Evolutionary conservation across 495 filamentous ascomycete species (phyloP).

Genomic region (Amphirosellinia nigrospora): DNA sequence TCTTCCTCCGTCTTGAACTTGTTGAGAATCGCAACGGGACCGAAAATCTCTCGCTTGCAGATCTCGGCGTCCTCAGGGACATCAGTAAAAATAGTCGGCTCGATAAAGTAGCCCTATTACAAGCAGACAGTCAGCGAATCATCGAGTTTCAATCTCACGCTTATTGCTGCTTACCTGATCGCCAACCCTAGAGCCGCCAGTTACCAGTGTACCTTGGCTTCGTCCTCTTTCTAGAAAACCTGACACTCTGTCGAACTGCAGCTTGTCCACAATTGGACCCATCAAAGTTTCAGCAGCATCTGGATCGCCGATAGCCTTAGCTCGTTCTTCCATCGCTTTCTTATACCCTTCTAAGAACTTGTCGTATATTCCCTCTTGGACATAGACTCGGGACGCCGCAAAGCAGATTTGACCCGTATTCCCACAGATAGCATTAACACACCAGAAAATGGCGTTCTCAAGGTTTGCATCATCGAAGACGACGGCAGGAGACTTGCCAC

Average conservation of each 20-base stretch:
- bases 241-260: slow-evolving; percentile 65
- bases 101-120: slow-evolving; percentile 49
- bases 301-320: slow-evolving; percentile 61
- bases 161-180: slow-evolving; percentile 46
- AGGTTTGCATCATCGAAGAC: slow-evolving; percentile 71
- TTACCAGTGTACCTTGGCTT: slow-evolving; percentile 64
- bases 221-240: slow-evolving; percentile 67
- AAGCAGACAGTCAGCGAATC: slow-evolving; percentile 14
- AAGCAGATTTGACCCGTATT: slow-evolving; percentile 63
- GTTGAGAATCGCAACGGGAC: slow-evolving; percentile 55
- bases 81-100: slow-evolving; percentile 57
- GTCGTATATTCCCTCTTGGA: slow-evolving; percentile 62
- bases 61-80: slow-evolving; percentile 50
- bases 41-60: slow-evolving; percentile 60
- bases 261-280: slow-evolving; percentile 71
- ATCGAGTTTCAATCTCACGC: neutral
- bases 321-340: slow-evolving; percentile 35
- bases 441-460: slow-evolving; percentile 76
- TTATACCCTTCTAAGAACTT: slow-evolving; percentile 67
- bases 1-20: slow-evolving; percentile 63
- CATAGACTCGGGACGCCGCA: slow-evolving; percentile 57
- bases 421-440: slow-evolving; percentile 49
- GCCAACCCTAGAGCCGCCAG: slow-evolving; percentile 61
- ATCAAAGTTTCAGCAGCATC: slow-evolving; percentile 62
- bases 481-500: slow-evolving; percentile 72